These are phyloP conservation scores for Phialophora chinensis DNA, from an alignment of 2,329 filamentous ascomycete species.

Conservation along the genomic window DNA sequence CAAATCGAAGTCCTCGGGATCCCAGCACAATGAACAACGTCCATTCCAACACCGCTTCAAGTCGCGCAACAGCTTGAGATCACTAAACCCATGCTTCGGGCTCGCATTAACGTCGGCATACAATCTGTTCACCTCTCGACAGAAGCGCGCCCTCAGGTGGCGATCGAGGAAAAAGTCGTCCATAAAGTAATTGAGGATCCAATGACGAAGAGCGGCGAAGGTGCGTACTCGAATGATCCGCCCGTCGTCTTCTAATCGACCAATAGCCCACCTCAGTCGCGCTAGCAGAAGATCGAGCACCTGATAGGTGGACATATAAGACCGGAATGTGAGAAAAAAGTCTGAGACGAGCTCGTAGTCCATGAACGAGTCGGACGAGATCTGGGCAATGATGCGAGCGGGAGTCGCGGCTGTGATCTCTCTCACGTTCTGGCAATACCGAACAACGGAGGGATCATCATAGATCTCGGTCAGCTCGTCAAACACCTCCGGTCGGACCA, in stretches of 20 bases:
- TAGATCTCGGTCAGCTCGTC: constrained; percentile 80
- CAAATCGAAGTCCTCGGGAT: constrained; percentile 69
- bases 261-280: constrained; percentile 84
- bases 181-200: constrained; percentile 96
- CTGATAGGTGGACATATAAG: constrained; percentile 78
- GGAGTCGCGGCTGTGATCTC: constrained; percentile 89
- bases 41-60: constrained; percentile 97
- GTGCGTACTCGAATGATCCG: constrained; percentile 94
- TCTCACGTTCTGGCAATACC: constrained; percentile 72
- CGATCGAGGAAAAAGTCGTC: constrained; percentile 88
- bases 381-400: constrained; percentile 88
- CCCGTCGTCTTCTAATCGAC: constrained; percentile 78
- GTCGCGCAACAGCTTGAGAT: constrained; percentile 87
- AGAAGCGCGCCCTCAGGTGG: constrained; percentile 76
- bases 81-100: constrained; percentile 61
- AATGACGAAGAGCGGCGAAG: constrained; percentile 93
- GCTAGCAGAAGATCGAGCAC: constrained; percentile 84
- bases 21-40: constrained; percentile 89
- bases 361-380: constrained; percentile 92
- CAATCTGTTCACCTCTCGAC: constrained; percentile 74
- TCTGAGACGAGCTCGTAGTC: constrained; percentile 97
- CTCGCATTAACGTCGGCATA: constrained; percentile 59
- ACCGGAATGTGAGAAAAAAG: constrained; percentile 94
- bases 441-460: constrained; percentile 80
- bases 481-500: constrained; percentile 71